Evolutionary conservation across 2,329 filamentous ascomycete species (phyloP).

Genomic region (Colletotrichum sp.): DNA sequence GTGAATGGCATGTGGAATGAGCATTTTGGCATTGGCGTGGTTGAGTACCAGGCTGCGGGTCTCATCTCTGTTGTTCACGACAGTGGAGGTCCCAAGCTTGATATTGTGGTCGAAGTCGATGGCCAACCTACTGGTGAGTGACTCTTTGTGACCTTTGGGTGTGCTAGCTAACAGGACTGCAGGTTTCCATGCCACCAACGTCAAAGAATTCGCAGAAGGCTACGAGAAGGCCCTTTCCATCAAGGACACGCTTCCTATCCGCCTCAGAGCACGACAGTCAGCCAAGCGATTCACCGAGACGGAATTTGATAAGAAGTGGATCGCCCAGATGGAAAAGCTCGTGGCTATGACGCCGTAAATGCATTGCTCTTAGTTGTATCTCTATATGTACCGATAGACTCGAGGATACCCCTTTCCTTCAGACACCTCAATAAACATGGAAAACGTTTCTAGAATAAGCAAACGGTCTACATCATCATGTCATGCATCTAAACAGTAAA

Average conservation of each 20-base stretch:
- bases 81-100: slow-evolving; percentile 88
- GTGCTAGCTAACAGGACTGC: slow-evolving; percentile 23
- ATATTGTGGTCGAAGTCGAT: slow-evolving; percentile 86
- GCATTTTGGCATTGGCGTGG: slow-evolving; percentile 97
- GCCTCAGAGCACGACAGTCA: slow-evolving; percentile 76
- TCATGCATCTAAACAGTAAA: slow-evolving; percentile 44
- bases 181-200: slow-evolving; percentile 86
- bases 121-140: slow-evolving; percentile 75
- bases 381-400: slow-evolving; percentile 31
- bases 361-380: slow-evolving; percentile 12
- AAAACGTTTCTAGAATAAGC: not conserved
- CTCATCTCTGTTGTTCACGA: slow-evolving; percentile 92
- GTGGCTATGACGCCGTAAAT: slow-evolving; percentile 48
- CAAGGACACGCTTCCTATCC: slow-evolving; percentile 75
- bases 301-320: slow-evolving; percentile 82
- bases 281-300: slow-evolving; percentile 87
- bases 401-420: slow-evolving; percentile 39
- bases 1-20: slow-evolving; percentile 99
- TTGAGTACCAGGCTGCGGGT: slow-evolving; percentile 96
- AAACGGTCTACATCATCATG: not conserved
- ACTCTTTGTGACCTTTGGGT: not conserved
- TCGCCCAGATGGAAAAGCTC: slow-evolving; percentile 74
- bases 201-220: slow-evolving; percentile 78
- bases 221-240: slow-evolving; percentile 80
- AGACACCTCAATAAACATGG: slow-evolving; percentile 9